A percentile compares a stretch with the other conserved stretches of the same genome.
These are phyloP conservation scores for Cryptococcus depauperatus DNA, from an alignment of 1,284 basidiomycete species.

Conservation along the genomic window DNA sequence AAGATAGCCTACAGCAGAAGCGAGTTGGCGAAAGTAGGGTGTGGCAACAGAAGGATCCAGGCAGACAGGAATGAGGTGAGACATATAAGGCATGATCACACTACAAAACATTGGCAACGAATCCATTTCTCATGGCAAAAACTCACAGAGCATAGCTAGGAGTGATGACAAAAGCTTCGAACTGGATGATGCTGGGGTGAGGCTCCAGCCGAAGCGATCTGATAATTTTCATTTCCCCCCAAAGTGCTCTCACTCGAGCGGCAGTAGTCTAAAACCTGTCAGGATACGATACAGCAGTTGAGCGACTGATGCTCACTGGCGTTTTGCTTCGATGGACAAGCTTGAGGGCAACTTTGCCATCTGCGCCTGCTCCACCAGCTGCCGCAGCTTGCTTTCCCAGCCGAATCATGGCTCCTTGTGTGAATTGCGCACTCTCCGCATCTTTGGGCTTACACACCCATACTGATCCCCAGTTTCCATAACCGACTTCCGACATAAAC, in stretches of 20 bases:
- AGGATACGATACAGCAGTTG: too few species aligned
- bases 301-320: constrained; percentile 47
- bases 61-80: constrained; percentile 70
- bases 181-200: constrained; percentile 81
- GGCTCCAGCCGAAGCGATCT: constrained; percentile 67
- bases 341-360: constrained; percentile 69
- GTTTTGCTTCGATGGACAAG: constrained; percentile 73
- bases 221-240: constrained; percentile 93
- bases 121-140: neutral
- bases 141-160: constrained; percentile 78
- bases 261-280: constrained; percentile 56
- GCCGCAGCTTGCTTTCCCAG: constrained; percentile 25
- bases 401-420: constrained; percentile 1
- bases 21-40: constrained; percentile 72
- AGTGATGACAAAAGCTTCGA: constrained; percentile 86
- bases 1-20: constrained; percentile 80
- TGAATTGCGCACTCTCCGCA: neutral
- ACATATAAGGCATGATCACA: constrained; percentile 50
- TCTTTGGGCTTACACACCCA: constrained; percentile 33
- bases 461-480: constrained; percentile 45
- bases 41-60: constrained; percentile 67
- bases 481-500: constrained; percentile 39
- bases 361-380: constrained; percentile 22
- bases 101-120: constrained; percentile 11
- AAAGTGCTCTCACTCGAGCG: constrained; percentile 76